phyloP scores from a whole-genome alignment of 768 basidiomycete genomes.

The Lactarius psammicola region DNA sequence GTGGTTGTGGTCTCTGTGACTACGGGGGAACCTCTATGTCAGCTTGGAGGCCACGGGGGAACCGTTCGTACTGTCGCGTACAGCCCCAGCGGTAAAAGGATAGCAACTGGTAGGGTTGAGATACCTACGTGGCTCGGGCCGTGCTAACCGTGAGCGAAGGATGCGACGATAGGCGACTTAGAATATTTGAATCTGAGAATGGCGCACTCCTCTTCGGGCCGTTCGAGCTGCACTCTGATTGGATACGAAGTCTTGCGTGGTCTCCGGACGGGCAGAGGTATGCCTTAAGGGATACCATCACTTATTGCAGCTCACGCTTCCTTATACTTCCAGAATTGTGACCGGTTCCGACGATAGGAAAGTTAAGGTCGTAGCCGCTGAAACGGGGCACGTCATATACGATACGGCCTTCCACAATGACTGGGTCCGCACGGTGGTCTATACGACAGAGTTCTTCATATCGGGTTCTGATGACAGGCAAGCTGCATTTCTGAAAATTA shows the following conservation, averaged over 20 bases:
- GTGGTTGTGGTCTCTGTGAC: conserved; percentile 4
- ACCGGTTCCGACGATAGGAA: conserved; percentile 21
- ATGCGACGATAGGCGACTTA: conserved; percentile 28
- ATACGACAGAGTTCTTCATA: conserved; percentile 10
- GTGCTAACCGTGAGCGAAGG: conserved; percentile 2
- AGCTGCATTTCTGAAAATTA: background rate
- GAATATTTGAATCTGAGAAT: conserved; percentile 32
- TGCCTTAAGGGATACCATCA: background rate
- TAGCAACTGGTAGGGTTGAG: conserved; percentile 17
- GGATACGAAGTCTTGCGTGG: conserved; percentile 30
- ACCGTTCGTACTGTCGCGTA: conserved; percentile 14
- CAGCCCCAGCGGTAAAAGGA: conserved; percentile 17
- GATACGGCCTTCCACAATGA: conserved; percentile 20
- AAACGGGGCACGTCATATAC: conserved; percentile 15
- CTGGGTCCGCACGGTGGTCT: conserved; percentile 16
- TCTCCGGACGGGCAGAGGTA: conserved; percentile 32
- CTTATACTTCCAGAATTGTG: conserved; percentile 9
- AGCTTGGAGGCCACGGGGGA: conserved; percentile 7
- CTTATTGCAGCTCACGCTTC: background rate
- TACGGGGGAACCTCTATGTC: conserved; percentile 11
- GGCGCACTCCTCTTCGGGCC: conserved; percentile 25
- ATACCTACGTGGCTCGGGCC: background rate
- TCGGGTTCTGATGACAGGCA: conserved; percentile 18
- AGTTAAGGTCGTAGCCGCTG: conserved; percentile 14
- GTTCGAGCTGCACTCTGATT: conserved; percentile 28